Percentiles rank a stretch among this genome's conserved stretches.
Evolutionary conservation across 768 basidiomycete genomes (phyloP).

Genomic region (Amanita pallidorosea): DNA sequence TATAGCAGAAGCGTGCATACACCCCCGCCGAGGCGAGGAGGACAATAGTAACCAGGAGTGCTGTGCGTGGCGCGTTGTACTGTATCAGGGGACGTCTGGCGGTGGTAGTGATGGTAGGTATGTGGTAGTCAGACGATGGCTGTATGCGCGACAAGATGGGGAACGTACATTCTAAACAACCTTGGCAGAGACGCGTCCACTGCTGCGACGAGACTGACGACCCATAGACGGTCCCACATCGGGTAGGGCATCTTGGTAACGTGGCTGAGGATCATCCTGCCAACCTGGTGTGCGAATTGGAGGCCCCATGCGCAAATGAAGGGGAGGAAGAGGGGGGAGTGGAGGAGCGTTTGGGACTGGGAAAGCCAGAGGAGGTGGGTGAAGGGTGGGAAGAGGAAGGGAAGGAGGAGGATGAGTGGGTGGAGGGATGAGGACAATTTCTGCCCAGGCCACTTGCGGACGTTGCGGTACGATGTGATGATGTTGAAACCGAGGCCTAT

Average conservation of each 20-base stretch:
- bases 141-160: conserved; percentile 1
- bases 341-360: conserved; percentile 64
- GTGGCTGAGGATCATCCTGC: conserved; percentile 88
- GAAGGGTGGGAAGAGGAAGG: conserved; percentile 61
- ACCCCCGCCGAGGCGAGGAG: conserved; percentile 55
- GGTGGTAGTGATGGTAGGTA: neutral
- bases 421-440: conserved; percentile 19
- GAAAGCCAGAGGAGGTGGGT: conserved; percentile 78
- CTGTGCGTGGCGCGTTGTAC: conserved; percentile 44
- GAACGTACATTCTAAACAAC: conserved; percentile 50
- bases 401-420: conserved; percentile 69
- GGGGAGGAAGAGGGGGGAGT: conserved; percentile 72
- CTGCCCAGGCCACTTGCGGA: conserved; percentile 32
- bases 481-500: conserved; percentile 76
- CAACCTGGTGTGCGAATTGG: conserved; percentile 84
- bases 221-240: conserved; percentile 78
- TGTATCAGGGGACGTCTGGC: conserved; percentile 65
- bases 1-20: conserved; percentile 68
- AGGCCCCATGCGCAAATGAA: conserved; percentile 92
- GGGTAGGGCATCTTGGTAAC: conserved; percentile 81
- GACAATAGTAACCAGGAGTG: conserved; percentile 64
- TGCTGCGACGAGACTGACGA: conserved; percentile 68
- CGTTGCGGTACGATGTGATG: conserved; percentile 65
- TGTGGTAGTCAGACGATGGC: neutral
- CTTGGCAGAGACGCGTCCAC: conserved; percentile 72